Base-by-base conservation (phyloP, 2,329 filamentous ascomycete species). In the Exophiala dermatitidis region DNA sequence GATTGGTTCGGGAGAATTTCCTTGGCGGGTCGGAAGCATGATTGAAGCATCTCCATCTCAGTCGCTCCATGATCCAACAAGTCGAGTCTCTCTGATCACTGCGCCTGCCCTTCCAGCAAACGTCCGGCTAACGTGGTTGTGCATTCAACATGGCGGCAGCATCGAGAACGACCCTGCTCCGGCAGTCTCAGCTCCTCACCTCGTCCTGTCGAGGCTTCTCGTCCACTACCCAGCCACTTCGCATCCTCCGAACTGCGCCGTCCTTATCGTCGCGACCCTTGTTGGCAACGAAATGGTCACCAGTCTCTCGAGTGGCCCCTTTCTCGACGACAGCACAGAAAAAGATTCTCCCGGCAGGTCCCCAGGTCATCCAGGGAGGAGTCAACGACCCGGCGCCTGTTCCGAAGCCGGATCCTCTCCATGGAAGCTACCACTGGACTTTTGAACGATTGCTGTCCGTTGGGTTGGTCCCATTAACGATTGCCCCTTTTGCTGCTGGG, bases 371-470 rank as follows among this genome's bases (percentile, higher is more conserved):
- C 63, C 68, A 87, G 57, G 90, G 89, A 57, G 59, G 66, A 86
- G 89, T 90, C 68, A 98, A 98, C 74, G 90, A 97, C 67, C 82
- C 93, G 52, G 86, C 81, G 32, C 82, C 81, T 37, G 72, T 95
- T 28, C 90, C 90, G 43, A 69, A 80, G 26, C 74, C 88, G 49
- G 82, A 80, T 63, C 83, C 91, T 40, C 77, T 83, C 52, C 88
- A 98, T 75, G 93, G 93, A 65, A 94, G 87, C 72, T 98, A 97
- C 78, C 93, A 98, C 81, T 98, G 93, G 93, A 88, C 86, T 56
- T 95, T 95, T 67, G 93, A 98, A 79, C 77, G 83, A 68, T 70
- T 89, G 52, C 75, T 97, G 64, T 85, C 89, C 53, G 85, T 82
- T 53, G 86, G 83, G 52, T 82, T 98, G 58, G 76, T 98, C 58